These are phyloP conservation scores for Paracorniculantispora psalliotae DNA, from an alignment of 2,329 filamentous ascomycete genomes.

Conservation along the genomic window DNA sequence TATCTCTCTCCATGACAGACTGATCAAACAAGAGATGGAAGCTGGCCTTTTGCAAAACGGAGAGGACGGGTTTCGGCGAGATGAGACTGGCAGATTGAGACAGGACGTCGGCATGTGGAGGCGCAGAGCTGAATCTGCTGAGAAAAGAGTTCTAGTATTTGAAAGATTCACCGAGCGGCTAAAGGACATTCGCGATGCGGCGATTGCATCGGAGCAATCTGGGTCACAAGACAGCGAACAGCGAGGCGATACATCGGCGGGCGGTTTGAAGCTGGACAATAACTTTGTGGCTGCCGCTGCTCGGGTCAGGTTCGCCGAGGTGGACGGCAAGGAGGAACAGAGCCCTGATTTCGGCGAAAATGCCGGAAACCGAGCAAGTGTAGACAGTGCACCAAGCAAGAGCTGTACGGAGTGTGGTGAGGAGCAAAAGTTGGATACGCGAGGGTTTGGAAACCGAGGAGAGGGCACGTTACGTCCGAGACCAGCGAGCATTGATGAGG, in stretches of 20 bases:
- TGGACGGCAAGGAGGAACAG: conserved; percentile 5
- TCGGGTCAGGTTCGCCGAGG: conserved; percentile 11
- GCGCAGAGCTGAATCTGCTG: conserved; percentile 50
- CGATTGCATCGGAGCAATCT: conserved; percentile 10
- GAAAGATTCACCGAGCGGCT: conserved; percentile 37
- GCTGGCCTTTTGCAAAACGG: not conserved
- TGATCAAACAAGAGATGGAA: conserved; percentile 1
- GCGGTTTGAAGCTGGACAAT: conserved; percentile 1
- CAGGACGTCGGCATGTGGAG: conserved; percentile 42
- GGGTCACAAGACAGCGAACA: not conserved
- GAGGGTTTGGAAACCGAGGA: not conserved
- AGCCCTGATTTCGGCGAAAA: not conserved
- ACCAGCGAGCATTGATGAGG: conserved; percentile 8
- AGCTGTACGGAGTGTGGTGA: not conserved
- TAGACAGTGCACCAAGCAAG: not conserved
- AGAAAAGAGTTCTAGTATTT: conserved; percentile 46
- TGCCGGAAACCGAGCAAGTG: not conserved
- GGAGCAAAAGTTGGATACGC: conserved; percentile 1
- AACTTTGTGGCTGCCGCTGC: conserved; percentile 2
- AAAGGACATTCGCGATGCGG: conserved; percentile 25
- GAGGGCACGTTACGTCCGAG: not conserved
- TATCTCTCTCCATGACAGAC: conserved; percentile 4
- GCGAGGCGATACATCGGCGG: not conserved
- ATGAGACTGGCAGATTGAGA: conserved; percentile 15
- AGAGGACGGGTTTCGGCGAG: not conserved